Percentiles rank a stretch among this genome's conserved stretches.
These are phyloP conservation scores for Fagus sylvatica DNA, from an alignment of 306 rosid species.

Conservation along the genomic window DNA sequence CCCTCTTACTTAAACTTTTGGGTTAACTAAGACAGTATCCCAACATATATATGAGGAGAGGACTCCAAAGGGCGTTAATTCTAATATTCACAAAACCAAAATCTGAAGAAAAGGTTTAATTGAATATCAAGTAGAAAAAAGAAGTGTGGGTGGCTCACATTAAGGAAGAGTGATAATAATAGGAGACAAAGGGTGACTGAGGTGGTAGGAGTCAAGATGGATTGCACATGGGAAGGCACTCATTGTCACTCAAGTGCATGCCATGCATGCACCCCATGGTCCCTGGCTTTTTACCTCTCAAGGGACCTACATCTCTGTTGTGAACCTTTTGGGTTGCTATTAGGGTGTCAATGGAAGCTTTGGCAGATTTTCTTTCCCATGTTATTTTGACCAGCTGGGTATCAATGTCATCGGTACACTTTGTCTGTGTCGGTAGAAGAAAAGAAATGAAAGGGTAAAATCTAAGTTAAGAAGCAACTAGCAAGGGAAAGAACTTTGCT, in stretches of 20 bases:
- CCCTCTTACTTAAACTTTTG: no score
- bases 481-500: no score
- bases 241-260: constrained; percentile 45
- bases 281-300: constrained; percentile 30
- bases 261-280: constrained; percentile 38
- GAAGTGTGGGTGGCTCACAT: background rate
- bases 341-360: background rate
- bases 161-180: constrained; percentile 17
- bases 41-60: no score
- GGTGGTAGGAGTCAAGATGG: background rate
- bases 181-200: constrained; percentile 19
- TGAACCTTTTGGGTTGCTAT: constrained; percentile 28
- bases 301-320: constrained; percentile 52
- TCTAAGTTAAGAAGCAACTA: no score
- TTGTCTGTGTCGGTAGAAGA: background rate
- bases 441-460: background rate
- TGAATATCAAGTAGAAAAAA: constrained; percentile 3
- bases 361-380: constrained; percentile 7
- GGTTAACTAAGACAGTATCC: no score
- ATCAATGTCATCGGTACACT: background rate
- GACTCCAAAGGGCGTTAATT: no score
- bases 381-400: background rate
- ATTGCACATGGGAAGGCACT: constrained; percentile 65
- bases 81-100: no score
- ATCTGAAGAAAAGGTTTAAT: background rate